Base-by-base conservation (phyloP, 1,284 basidiomycete species). In the Psilocybe mexicana region DNA sequence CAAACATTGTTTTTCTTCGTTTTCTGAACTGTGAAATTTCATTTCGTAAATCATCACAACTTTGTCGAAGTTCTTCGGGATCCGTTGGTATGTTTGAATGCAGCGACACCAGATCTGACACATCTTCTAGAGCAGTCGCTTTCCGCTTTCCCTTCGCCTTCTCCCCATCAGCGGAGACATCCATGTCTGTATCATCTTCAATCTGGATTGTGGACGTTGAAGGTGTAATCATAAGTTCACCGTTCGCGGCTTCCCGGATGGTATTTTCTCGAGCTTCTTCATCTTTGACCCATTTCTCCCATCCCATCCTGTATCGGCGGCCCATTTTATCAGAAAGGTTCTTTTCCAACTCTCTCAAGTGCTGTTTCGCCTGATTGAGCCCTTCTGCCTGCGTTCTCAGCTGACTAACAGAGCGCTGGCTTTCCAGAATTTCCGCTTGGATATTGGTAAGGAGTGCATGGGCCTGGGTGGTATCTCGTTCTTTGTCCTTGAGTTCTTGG, bases 391-490 rank as follows among this genome's bases (percentile, higher is more conserved):
- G 86, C 3, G 77, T 72, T 68, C 84, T 86, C 43, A 98, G 80
- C 43, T 88, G 85, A 24, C 81, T 79, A 38, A 94, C 88, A 0
- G 87, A 79, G 53, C 90, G 83, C 63, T 92, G 89, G 64, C 92
- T 91, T 67, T 98, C 96, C 38, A 91, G 80, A 60, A 98, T 94
- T 74, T 99, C 96, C 45, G 88, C 82, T 70, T 98, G 92, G 59
- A 98, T 96, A 68, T 92, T 94, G 50, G 82, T 82, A 28, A 98
- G 81, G 55, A 98, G 78, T 1, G 91, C 90, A 64, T 94, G 92
- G 1, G 96, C 96, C 70, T 99, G 96, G 2, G 85, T 84, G 63
- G 93, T 87, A 69, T 98, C 95, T 55, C 94, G 87, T 69, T 98
- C 96, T 71, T 96, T 96, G 57, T 94, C 90, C 59, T 86, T 83